These are phyloP conservation scores for Zygoascus ofunaensis DNA, from an alignment of 805 yeast species.

Conservation along the genomic window DNA sequence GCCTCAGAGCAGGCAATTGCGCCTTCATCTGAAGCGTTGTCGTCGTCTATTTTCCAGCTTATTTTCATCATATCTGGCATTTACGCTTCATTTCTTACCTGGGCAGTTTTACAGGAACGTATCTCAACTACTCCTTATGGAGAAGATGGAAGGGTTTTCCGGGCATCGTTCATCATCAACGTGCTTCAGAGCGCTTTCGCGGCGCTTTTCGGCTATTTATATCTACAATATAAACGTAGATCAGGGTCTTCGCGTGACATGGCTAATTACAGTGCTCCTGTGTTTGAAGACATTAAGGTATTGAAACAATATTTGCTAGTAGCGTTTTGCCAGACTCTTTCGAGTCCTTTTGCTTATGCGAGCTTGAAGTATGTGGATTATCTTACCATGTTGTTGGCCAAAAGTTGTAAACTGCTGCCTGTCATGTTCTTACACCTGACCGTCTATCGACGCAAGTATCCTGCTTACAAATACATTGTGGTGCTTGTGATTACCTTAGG, in stretches of 20 bases:
- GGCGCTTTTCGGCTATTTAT: slow-evolving; percentile 52
- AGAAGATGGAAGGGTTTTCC: slow-evolving; percentile 43
- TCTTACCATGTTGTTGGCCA: slow-evolving; percentile 74
- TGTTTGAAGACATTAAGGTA: slow-evolving; percentile 25
- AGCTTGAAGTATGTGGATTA: slow-evolving; percentile 79
- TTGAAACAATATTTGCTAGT: slow-evolving; percentile 40
- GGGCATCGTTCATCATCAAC: slow-evolving; percentile 73
- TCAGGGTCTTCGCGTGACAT: background rate
- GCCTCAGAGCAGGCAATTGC: no score
- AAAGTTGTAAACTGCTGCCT: slow-evolving; percentile 89
- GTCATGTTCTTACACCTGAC: slow-evolving; percentile 78
- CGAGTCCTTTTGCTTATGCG: slow-evolving; percentile 75
- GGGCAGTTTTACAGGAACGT: slow-evolving; percentile 91
- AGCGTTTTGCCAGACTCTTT: slow-evolving; percentile 65
- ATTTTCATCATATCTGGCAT: slow-evolving; percentile 49
- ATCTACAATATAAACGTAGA: slow-evolving; percentile 34
- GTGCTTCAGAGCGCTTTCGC: slow-evolving; percentile 69
- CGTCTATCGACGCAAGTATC: slow-evolving; percentile 62
- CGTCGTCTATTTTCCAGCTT: slow-evolving; percentile 7
- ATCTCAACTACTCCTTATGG: slow-evolving; percentile 72
- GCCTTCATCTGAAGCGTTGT: no score
- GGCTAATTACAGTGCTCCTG: slow-evolving; percentile 9
- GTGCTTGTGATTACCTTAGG: slow-evolving; percentile 76
- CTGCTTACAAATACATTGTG: slow-evolving; percentile 66
- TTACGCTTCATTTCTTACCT: slow-evolving; percentile 75